Base-by-base conservation (phyloP, 2,329 filamentous ascomycete species). In the Alternaria sp. region DNA sequence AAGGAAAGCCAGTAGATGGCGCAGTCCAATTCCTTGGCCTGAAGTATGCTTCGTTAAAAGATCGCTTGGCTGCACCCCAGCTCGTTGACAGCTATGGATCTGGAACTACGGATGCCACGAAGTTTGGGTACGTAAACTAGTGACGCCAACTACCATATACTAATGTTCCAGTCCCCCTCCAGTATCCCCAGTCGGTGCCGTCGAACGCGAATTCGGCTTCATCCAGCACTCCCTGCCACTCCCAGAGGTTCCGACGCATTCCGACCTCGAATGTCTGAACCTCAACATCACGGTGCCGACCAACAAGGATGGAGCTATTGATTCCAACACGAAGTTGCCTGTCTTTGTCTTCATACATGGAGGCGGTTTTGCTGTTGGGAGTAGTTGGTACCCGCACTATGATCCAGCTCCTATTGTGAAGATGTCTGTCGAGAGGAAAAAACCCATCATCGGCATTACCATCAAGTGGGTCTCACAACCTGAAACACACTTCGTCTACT, bases 291-390 rank as follows among this genome's bases (percentile, higher is more conserved):
- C 83, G 0, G 77, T 84, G 0, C 85, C 86, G 2, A 50, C 67
- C 3, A 54, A 49, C 20, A 67, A 67, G 15, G 60, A 71, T 61
- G 73, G 72, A 2, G 43, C 43, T 4, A 67, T 77, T 14, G 63
- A 71, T 26, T 45, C 60, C 4, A 65, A 62, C 5, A 72, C 75
- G 12, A 80, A 79, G 6, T 74, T 87, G 3, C 86, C 86, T 0
- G 85, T 87, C 0, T 78, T 87, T 43, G 79, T 85, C 2, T 86
- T 86, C 65, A 80, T 88, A 5, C 85, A 87, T 62, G 86, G 86
- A 0, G 85, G 86, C 11, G 86, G 83, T 0, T 83, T 85, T 53
- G 74, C 76, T 3, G 78, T 83, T 3, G 86, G 85, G 3, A 84
- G 84, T 4, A 84, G 82, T 45, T 85, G 81, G 46, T 87, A 84